A percentile compares a stretch with the other conserved stretches of the same genome.
Evolutionary conservation across 176 grass and related monocot species (phyloP).

Genomic region (Triticum aestivum): DNA sequence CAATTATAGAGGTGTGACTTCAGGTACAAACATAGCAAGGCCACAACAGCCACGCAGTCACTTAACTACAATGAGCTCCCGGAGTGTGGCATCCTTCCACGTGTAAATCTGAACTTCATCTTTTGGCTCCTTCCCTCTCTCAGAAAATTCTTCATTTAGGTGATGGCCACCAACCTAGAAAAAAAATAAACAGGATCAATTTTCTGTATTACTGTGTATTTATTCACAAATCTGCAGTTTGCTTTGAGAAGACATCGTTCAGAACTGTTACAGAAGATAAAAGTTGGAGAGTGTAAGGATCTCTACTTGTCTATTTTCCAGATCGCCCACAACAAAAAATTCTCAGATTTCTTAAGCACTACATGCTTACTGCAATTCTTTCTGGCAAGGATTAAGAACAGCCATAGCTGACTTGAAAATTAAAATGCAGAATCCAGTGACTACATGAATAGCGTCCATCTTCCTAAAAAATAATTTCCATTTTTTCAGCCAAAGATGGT

Average conservation of each 20-base stretch:
- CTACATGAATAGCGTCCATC: not conserved
- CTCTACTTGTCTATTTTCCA: not conserved
- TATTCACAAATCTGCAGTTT: not conserved
- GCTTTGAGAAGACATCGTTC: not conserved
- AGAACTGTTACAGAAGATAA: conserved; percentile 14
- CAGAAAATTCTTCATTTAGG: too few species aligned
- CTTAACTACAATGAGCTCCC: too few species aligned
- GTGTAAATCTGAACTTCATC: too few species aligned
- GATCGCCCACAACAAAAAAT: not conserved
- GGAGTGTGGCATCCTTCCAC: too few species aligned
- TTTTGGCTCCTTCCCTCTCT: too few species aligned
- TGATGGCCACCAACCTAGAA: too few species aligned
- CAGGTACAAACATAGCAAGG: too few species aligned
- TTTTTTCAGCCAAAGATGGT: too few species aligned
- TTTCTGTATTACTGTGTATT: not conserved
- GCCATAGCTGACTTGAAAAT: not conserved
- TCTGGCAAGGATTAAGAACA: not conserved
- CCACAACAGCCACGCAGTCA: too few species aligned
- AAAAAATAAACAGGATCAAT: conserved; percentile 2
- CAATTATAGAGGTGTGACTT: too few species aligned
- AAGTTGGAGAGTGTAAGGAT: not conserved
- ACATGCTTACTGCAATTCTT: not conserved
- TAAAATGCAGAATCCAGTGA: not conserved
- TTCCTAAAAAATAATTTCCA: not conserved
- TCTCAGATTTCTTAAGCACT: too few species aligned